Evolutionary conservation across 2,329 filamentous ascomycete genomes (phyloP).

Genomic region (Aspergillus novofumigatus): DNA sequence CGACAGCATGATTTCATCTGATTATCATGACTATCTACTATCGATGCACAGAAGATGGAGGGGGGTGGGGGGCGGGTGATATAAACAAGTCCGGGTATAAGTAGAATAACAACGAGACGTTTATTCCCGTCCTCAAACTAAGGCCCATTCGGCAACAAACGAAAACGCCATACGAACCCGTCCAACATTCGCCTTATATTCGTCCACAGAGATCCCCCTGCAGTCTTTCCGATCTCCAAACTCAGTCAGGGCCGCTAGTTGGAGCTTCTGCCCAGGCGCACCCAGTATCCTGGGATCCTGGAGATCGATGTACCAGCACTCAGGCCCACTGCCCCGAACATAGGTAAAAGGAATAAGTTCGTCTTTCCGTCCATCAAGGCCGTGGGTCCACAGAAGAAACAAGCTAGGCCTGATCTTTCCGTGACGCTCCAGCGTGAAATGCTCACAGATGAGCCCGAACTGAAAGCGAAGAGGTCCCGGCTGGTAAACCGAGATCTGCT

Average conservation of each 20-base stretch:
- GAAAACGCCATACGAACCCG: slow-evolving; percentile 48
- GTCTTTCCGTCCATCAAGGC: slow-evolving; percentile 62
- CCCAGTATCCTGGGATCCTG: slow-evolving; percentile 59
- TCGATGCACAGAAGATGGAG: too few relatives aligned
- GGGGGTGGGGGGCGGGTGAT: too few relatives aligned
- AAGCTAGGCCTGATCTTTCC: slow-evolving; percentile 61
- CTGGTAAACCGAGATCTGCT: slow-evolving; percentile 59
- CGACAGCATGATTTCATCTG: too few relatives aligned
- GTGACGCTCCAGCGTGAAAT: slow-evolving; percentile 68
- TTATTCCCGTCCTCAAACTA: slow-evolving; percentile 32
- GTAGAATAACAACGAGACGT: too few relatives aligned
- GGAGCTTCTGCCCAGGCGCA: slow-evolving; percentile 63
- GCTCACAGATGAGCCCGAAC: slow-evolving; percentile 72
- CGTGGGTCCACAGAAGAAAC: slow-evolving; percentile 65
- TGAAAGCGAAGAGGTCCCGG: slow-evolving; percentile 66
- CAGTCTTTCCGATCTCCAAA: slow-evolving; percentile 49
- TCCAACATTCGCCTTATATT: slow-evolving; percentile 47
- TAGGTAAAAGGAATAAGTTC: slow-evolving; percentile 65
- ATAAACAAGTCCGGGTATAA: too few relatives aligned
- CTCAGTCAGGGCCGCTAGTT: slow-evolving; percentile 58
- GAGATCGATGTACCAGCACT: slow-evolving; percentile 78
- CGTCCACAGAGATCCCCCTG: slow-evolving; percentile 48
- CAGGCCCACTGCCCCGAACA: slow-evolving; percentile 47
- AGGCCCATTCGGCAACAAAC: slow-evolving; percentile 52
- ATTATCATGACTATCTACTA: too few relatives aligned